These are phyloP conservation scores for Naganishia liquefaciens DNA, from an alignment of 1,284 basidiomycete species.

Conservation along the genomic window DNA sequence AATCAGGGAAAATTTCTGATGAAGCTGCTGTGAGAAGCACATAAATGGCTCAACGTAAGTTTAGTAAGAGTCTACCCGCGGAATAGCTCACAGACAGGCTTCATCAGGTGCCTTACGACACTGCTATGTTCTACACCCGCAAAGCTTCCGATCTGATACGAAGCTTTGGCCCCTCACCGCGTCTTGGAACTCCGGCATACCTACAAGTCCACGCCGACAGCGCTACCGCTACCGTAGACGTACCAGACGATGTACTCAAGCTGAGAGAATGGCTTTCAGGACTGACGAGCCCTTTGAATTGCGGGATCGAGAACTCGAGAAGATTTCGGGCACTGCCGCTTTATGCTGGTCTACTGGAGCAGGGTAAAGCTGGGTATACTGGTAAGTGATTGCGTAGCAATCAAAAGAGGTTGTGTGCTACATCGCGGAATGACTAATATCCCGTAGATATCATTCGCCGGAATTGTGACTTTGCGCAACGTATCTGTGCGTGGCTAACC, in stretches of 20 bases:
- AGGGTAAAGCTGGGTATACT: conserved; percentile 55
- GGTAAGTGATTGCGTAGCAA: conserved; percentile 37
- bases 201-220: conserved; percentile 39
- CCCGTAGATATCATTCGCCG: conserved; percentile 50
- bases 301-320: conserved; percentile 57
- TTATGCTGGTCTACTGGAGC: conserved; percentile 55
- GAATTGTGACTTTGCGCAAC: conserved; percentile 55
- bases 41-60: conserved; percentile 56
- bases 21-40: conserved; percentile 39
- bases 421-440: no score
- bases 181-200: conserved; percentile 53
- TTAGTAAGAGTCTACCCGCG: not conserved
- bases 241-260: conserved; percentile 28
- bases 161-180: conserved; percentile 55
- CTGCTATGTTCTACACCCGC: conserved; percentile 57
- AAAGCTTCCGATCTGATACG: conserved; percentile 42
- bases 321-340: conserved; percentile 58
- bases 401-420: not conserved
- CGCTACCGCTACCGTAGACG: conserved; percentile 8
- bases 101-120: conserved; percentile 58
- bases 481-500: conserved; percentile 49
- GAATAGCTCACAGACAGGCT: not conserved
- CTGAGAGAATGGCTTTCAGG: conserved; percentile 24
- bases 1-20: not conserved
- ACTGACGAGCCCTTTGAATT: conserved; percentile 54